phyloP scores from a whole-genome alignment of 371 early-diverging fungal species.

The Syncephalastrum racemosum region DNA sequence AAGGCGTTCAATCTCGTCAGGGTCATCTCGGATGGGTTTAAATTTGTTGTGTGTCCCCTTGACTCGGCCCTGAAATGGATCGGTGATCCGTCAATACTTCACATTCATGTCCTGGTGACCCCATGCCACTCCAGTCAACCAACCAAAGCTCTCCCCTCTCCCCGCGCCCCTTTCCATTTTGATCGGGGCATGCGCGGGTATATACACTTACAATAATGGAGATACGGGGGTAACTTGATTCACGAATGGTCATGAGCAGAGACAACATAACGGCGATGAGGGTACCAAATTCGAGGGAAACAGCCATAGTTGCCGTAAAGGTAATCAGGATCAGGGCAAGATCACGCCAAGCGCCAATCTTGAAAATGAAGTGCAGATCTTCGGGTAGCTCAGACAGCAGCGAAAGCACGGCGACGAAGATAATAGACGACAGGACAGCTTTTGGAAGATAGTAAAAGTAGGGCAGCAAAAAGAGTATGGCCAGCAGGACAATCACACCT shows the following conservation, averaged over 20 bases:
- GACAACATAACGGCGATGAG: constrained; percentile 83
- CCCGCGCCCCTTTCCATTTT: background rate
- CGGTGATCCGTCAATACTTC: background rate
- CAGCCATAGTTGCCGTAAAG: constrained; percentile 77
- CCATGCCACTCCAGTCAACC: too few species aligned
- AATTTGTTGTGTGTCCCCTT: constrained; percentile 46
- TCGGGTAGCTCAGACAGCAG: constrained; percentile 81
- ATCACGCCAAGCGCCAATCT: constrained; percentile 86
- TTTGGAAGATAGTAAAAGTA: constrained; percentile 86
- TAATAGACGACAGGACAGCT: constrained; percentile 81
- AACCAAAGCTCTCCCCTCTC: too few species aligned
- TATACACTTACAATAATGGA: constrained; percentile 74
- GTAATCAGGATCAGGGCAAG: constrained; percentile 76
- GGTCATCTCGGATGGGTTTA: constrained; percentile 62
- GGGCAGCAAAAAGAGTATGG: constrained; percentile 77
- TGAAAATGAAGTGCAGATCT: constrained; percentile 80
- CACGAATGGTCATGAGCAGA: constrained; percentile 84
- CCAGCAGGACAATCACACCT: constrained; percentile 68
- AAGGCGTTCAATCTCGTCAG: constrained; percentile 67
- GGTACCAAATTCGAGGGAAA: constrained; percentile 91
- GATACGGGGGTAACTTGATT: constrained; percentile 83
- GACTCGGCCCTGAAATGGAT: constrained; percentile 40
- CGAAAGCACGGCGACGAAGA: constrained; percentile 82
- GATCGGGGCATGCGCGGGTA: too few species aligned
- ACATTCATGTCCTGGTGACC: too few species aligned